Percentiles rank a stretch among this genome's conserved stretches.
phyloP scores from a whole-genome alignment of 495 filamentous ascomycete genomes.

The Rhizodiscina lignyota region DNA sequence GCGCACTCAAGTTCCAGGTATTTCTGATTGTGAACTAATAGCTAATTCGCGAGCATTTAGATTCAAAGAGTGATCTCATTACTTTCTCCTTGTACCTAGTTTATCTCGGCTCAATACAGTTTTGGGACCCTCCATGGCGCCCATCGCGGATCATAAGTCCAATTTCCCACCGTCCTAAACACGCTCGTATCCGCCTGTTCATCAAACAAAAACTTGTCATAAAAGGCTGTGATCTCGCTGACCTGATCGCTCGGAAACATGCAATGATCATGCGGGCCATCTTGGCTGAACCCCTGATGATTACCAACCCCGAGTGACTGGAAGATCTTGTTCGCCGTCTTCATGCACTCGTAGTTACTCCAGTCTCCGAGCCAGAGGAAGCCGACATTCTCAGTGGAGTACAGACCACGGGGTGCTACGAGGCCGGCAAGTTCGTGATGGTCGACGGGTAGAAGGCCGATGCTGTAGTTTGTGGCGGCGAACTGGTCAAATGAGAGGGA shows the following conservation, averaged over 20 bases:
- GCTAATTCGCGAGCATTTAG: too few species aligned
- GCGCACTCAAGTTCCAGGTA: too few species aligned
- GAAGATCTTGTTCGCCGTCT: conserved; percentile 30
- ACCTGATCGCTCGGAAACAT: conserved; percentile 31
- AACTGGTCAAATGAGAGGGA: conserved; percentile 22
- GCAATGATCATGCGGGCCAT: conserved; percentile 36
- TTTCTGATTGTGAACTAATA: too few species aligned
- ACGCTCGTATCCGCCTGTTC: conserved; percentile 1
- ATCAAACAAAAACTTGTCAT: conserved; percentile 34
- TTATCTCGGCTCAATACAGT: too few species aligned
- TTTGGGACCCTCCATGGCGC: too few species aligned
- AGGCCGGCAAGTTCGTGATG: conserved; percentile 27
- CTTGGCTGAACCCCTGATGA: conserved; percentile 34
- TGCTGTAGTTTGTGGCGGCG: conserved; percentile 14
- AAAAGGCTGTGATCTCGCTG: conserved; percentile 34
- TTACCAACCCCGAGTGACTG: conserved; percentile 28
- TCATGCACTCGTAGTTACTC: conserved; percentile 37
- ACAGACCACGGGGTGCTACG: conserved; percentile 23
- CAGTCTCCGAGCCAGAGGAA: conserved; percentile 27
- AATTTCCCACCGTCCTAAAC: conserved; percentile 3
- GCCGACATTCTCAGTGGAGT: conserved; percentile 27
- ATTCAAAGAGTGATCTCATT: too few species aligned
- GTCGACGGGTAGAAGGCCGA: conserved; percentile 20
- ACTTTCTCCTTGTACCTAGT: too few species aligned
- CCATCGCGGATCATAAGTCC: background rate